Percentiles rank a stretch among this genome's conserved stretches.
Conservation (phyloP, 2,329 filamentous ascomycete genomes). For the Hortaea werneckii region DNA sequence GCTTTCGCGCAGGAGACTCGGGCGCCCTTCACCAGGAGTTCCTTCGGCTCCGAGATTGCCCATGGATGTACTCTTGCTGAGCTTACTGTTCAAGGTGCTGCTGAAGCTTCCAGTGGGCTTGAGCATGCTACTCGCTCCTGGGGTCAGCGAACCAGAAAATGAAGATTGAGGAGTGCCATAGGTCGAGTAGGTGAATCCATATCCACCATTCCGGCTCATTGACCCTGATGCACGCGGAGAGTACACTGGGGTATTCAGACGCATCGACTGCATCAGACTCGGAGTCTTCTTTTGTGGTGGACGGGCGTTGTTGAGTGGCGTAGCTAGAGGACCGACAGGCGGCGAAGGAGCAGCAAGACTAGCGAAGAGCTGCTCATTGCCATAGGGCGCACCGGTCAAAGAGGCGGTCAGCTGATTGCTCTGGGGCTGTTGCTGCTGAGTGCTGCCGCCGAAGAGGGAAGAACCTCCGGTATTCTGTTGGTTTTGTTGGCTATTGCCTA, state of each 20-base stretch:
- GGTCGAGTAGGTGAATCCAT: slow-evolving; percentile 80
- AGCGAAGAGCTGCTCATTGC: slow-evolving; percentile 75
- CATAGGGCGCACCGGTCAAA: slow-evolving; percentile 79
- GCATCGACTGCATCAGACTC: slow-evolving; percentile 19
- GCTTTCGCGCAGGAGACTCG: slow-evolving; percentile 76
- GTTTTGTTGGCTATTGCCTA: slow-evolving; percentile 32
- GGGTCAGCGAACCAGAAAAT: slow-evolving; percentile 50
- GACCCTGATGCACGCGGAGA: slow-evolving; percentile 47
- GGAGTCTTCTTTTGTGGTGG: slow-evolving; percentile 19
- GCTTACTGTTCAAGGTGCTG: slow-evolving; percentile 39
- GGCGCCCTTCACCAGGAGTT: slow-evolving; percentile 53
- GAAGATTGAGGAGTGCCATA: slow-evolving; percentile 64
- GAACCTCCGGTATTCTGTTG: slow-evolving; percentile 32
- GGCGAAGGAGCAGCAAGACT: slow-evolving; percentile 56
- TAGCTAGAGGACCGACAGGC: slow-evolving; percentile 80
- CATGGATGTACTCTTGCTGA: slow-evolving; percentile 81
- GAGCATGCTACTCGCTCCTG: slow-evolving; percentile 55
- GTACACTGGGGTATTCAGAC: slow-evolving; percentile 61
- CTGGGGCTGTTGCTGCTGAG: slow-evolving; percentile 39
- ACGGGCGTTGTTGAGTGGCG: slow-evolving; percentile 63
- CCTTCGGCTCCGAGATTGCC: slow-evolving; percentile 78
- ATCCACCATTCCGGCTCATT: slow-evolving; percentile 42
- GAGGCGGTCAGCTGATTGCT: slow-evolving; percentile 44
- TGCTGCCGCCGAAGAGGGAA: slow-evolving; percentile 44
- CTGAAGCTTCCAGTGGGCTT: slow-evolving; percentile 52